phyloP scores from a whole-genome alignment of 2,329 filamentous ascomycete species.

The Claviceps capensis region DNA sequence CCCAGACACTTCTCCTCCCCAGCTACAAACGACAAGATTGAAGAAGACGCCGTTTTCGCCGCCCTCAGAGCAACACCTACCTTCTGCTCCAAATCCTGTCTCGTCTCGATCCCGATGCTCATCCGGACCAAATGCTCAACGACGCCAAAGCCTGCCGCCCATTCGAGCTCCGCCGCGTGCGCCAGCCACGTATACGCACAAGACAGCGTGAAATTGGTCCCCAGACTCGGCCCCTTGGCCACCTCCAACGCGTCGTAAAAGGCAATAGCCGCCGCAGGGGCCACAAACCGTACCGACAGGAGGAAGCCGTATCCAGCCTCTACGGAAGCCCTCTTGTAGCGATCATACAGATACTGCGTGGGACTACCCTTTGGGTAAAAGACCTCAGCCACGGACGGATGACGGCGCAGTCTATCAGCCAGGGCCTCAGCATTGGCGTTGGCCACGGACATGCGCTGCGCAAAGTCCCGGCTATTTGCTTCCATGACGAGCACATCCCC shows the following conservation, averaged over 20 bases:
- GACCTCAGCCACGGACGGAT: slow-evolving; percentile 15
- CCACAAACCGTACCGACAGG: slow-evolving; percentile 34
- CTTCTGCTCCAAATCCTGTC: not conserved
- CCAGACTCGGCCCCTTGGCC: slow-evolving; percentile 36
- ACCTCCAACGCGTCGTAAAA: slow-evolving; percentile 36
- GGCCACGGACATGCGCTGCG: slow-evolving; percentile 17
- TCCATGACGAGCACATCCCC: slow-evolving; percentile 19
- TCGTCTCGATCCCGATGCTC: slow-evolving; percentile 28
- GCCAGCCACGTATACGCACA: slow-evolving; percentile 26
- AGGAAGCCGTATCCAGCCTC: slow-evolving; percentile 36
- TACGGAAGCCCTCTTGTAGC: slow-evolving; percentile 12
- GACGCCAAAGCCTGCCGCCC: slow-evolving; percentile 25
- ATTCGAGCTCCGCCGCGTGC: slow-evolving; percentile 23
- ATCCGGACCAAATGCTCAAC: slow-evolving; percentile 28
- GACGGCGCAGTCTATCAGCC: slow-evolving; percentile 14
- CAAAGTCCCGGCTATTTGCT: slow-evolving; percentile 25
- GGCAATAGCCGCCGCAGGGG: slow-evolving; percentile 18
- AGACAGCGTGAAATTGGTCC: slow-evolving; percentile 33
- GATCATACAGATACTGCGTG: slow-evolving; percentile 21
- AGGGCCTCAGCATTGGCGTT: slow-evolving; percentile 14
- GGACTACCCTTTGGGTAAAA: slow-evolving; percentile 27
- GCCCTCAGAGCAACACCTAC: not conserved
- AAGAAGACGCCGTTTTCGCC: not conserved
- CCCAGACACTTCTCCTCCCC: too few relatives aligned
- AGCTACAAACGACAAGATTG: too few relatives aligned